phyloP scores from a whole-genome alignment of 352 stramenopile species.

The Pythium oligandrum region DNA sequence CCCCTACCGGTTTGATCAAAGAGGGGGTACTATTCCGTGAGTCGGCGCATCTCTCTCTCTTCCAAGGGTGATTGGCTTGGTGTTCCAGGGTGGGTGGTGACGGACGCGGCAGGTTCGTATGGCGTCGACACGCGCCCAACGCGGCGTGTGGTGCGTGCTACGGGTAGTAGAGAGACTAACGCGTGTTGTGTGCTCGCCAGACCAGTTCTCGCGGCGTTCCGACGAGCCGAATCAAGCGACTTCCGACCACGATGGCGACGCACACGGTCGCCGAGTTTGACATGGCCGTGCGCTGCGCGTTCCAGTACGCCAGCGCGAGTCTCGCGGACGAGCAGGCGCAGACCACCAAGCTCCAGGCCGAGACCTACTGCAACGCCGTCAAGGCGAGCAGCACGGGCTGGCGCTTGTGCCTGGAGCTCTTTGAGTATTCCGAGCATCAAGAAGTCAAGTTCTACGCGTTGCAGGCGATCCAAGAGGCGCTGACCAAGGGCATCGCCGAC shows the following conservation, averaged over 20 bases:
- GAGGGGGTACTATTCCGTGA: too few species aligned
- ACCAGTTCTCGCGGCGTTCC: slow-evolving; percentile 2
- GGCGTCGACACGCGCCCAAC: too few species aligned
- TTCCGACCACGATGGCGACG: slow-evolving; percentile 10
- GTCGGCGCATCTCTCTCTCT: too few species aligned
- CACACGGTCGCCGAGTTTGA: slow-evolving; percentile 54
- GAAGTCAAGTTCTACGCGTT: slow-evolving; percentile 84
- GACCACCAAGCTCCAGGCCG: slow-evolving; percentile 62
- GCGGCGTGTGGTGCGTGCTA: too few species aligned
- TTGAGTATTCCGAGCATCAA: slow-evolving; percentile 55
- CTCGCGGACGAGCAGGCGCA: slow-evolving; percentile 42
- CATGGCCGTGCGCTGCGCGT: slow-evolving; percentile 69
- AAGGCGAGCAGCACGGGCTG: slow-evolving; percentile 50
- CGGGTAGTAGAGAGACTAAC: too few species aligned
- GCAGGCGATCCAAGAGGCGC: slow-evolving; percentile 64
- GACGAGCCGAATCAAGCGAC: slow-evolving; percentile 13
- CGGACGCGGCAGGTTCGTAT: too few species aligned
- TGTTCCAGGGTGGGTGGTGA: too few species aligned
- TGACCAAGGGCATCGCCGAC: slow-evolving; percentile 30
- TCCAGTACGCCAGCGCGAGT: slow-evolving; percentile 69
- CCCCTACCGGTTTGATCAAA: too few species aligned
- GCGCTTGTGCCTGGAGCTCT: slow-evolving; percentile 62
- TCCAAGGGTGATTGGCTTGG: too few species aligned
- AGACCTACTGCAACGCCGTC: slow-evolving; percentile 56
- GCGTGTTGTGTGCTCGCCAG: too few species aligned